Evolutionary conservation across 179 eudicot genomes (phyloP).

Genomic region (Pouteria campechiana): DNA sequence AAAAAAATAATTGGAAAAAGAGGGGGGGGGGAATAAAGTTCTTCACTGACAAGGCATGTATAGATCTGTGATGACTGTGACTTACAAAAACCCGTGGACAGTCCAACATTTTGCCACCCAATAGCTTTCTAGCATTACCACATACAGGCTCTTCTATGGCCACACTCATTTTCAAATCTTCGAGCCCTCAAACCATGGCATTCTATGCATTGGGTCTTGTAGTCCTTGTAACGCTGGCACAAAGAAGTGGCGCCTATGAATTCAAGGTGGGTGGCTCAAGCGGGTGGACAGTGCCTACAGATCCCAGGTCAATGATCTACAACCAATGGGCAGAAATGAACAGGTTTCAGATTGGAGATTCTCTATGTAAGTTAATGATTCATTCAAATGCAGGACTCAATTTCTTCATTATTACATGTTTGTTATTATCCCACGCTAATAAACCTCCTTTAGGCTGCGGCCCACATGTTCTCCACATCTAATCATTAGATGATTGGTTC

Average conservation of each 20-base stretch:
- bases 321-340: slow-evolving; percentile 79
- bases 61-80: slow-evolving; percentile 13
- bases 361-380: slow-evolving; percentile 59
- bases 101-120: slow-evolving; percentile 5
- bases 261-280: slow-evolving; percentile 68
- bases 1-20: slow-evolving; percentile 19
- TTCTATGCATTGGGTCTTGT: slow-evolving; percentile 25
- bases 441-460: background rate
- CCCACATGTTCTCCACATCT: too few relatives aligned
- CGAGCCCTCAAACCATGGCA: background rate
- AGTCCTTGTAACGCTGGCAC: slow-evolving; percentile 29
- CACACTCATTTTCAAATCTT: background rate
- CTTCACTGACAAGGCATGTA: slow-evolving; percentile 40
- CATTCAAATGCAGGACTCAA: background rate
- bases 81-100: slow-evolving; percentile 41
- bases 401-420: background rate
- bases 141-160: slow-evolving; percentile 10
- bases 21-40: too few relatives aligned
- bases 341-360: slow-evolving; percentile 71
- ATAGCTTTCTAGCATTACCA: background rate
- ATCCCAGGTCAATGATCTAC: slow-evolving; percentile 18
- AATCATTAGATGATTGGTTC: too few relatives aligned
- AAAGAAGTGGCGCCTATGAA: slow-evolving; percentile 31
- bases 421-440: background rate
- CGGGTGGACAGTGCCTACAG: slow-evolving; percentile 60